Evolutionary conservation across 2,329 filamentous ascomycete genomes (phyloP), one percentile per base, ranked within the genome.

Genomic region (Epicoccum sorghinum): DNA sequence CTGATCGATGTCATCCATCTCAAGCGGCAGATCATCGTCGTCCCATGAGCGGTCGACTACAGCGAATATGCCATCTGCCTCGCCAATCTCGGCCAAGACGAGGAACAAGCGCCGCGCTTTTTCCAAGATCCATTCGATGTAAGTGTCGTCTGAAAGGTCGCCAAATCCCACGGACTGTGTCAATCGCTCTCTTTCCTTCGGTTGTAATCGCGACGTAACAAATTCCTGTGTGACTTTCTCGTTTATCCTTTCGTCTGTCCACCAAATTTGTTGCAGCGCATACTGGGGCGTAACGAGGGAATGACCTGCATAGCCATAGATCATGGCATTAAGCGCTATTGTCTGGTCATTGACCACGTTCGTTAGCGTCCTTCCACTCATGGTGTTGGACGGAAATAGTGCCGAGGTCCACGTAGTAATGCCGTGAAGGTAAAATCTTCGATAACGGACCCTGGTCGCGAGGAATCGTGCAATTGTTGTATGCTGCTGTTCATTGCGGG

Each of bases 1-100:
- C 41, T 83, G 83, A 62, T 83, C 81, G 40, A 91, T 82, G 55
- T 89, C 84, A 45, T 89, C 86, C 47, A 83, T 77, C 4, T 85
- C 79, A 42, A 92, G 80, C 4, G 89, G 89, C 37, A 93, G 78
- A 74, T 93, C 89, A 47, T 85, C 82, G 66, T 93, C 89, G 62
- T 89, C 87, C 88, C 88, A 91, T 22, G 86, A 88, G 66, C 89
- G 86, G 72, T 92, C 89, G 53, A 91, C 85, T 47, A 90, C 80
- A 37, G 84, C 84, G 66, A 92, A 92, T 56, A 92, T 91, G 69
- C 89, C 87, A 62, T 89, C 87, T 0, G 89, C 84, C 9, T 89
- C 80, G 29, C 86, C 86, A 23, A 91, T 77, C 64, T 91, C 88
- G 48, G 86, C 80, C 24, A 92, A 78, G 35, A 90, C 86, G 41